Base-by-base conservation (phyloP, 768 basidiomycete species). In the Punctularia strigosozonata region DNA sequence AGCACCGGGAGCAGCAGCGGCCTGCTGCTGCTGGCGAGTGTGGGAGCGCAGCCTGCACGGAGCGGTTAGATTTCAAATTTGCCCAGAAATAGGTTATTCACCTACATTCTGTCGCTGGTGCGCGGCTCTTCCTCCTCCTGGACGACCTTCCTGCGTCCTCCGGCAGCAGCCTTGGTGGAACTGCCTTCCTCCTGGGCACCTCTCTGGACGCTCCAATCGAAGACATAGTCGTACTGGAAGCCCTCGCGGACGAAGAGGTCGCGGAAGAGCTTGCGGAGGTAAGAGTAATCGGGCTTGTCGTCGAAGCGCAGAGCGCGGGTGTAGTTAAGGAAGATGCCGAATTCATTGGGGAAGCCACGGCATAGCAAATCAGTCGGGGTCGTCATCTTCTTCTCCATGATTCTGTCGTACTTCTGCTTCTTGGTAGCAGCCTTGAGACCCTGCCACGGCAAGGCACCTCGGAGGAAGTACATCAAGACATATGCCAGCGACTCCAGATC, bases 331-430 rank as follows among this genome's bases (percentile, higher is more conserved):
- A 97, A 98, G 51, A 98, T 95, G 30, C 91, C 94, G 48, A 98
- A 95, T 66, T 99, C 95, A 68, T 91, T 92, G 45, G 95, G 94
- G 76, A 95, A 98, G n/a, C 89, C 91, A 49, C 94, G 91, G 69
- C 94, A 98, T 21, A 99, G 78, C 42, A 94, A 71, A 58, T 98
- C 91, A 37, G 88, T 92, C 12, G 91, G 88, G 0, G 91, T 95
- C 25, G 95, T 97, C 91, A 99, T 98, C 78, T 99, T 99, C 78
- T 99, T 99, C 68, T 99, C 95, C 95, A 99, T 99, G 68, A 99
- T 99, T 44, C 95, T 83, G 64, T 98, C 95, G 62, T 98, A 98
- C 69, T 99, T 99, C 73, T 99, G 95, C 77, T 99, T 99, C 88
- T 99, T 99, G 43, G 95, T 99, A 28, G 94, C 94, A 43, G 95